These are phyloP conservation scores for Nepenthes alata DNA, from an alignment of 179 eudicot species.

Conservation along the genomic window DNA sequence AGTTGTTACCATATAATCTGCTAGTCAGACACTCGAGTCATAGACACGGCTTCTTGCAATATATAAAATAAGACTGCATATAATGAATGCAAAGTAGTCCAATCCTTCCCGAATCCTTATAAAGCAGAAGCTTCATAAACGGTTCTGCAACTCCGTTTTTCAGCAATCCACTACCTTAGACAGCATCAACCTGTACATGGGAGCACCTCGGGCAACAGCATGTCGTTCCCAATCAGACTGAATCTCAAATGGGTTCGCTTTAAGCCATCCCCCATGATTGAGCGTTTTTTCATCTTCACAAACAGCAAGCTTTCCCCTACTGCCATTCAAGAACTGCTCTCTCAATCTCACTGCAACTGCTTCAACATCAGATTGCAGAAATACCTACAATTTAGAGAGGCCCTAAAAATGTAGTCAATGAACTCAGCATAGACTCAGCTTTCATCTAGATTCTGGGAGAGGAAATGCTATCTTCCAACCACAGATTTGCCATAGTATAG, in stretches of 20 bases:
- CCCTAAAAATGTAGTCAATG: not conserved
- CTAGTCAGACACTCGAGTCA: too few relatives aligned
- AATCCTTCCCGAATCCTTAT: too few relatives aligned
- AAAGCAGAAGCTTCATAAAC: too few relatives aligned
- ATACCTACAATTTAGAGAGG: slow-evolving; percentile 35
- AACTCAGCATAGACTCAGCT: too few relatives aligned
- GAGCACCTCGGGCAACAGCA: slow-evolving; percentile 59
- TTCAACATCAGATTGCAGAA: slow-evolving; percentile 80
- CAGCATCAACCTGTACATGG: slow-evolving; percentile 67
- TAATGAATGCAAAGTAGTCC: too few relatives aligned
- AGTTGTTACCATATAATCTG: too few relatives aligned
- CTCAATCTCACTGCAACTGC: slow-evolving; percentile 72
- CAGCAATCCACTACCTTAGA: slow-evolving; percentile 11
- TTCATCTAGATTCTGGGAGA: too few relatives aligned
- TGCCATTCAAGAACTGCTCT: slow-evolving; percentile 42
- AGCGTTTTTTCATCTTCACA: slow-evolving; percentile 7
- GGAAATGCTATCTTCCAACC: too few relatives aligned
- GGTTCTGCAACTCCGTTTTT: too few relatives aligned
- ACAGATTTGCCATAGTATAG: too few relatives aligned
- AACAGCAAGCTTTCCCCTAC: slow-evolving; percentile 45
- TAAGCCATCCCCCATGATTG: slow-evolving; percentile 44
- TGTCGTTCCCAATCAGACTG: slow-evolving; percentile 82
- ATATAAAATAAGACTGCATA: too few relatives aligned
- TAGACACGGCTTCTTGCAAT: too few relatives aligned
- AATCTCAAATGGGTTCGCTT: slow-evolving; percentile 70